Evolutionary conservation across 73 alveolate genomes (phyloP).

Genomic region (Paramecium sonneborni): DNA sequence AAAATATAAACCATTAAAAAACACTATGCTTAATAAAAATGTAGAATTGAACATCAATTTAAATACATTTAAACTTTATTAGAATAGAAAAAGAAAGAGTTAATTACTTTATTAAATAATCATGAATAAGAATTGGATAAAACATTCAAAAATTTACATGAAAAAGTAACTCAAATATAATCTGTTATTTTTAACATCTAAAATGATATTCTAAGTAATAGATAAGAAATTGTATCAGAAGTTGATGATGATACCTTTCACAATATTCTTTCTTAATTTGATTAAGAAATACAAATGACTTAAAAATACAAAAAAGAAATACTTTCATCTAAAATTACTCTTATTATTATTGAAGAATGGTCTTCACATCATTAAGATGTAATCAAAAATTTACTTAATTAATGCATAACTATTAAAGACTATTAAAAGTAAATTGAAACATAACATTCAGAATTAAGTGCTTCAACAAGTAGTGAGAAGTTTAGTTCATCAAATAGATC

Average conservation of each 20-base stretch:
- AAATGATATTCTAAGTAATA: slow-evolving; percentile 6
- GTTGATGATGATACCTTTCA: slow-evolving; percentile 48
- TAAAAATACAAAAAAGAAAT: slow-evolving; percentile 11
- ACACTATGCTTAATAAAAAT: slow-evolving; percentile 19
- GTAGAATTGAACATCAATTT: slow-evolving; percentile 43
- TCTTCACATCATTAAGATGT: slow-evolving; percentile 6
- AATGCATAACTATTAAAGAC: slow-evolving; percentile 15
- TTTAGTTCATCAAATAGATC: not conserved
- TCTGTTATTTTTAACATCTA: not conserved
- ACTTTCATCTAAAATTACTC: not conserved
- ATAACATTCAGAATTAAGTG: slow-evolving; percentile 12
- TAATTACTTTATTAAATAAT: not conserved
- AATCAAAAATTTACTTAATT: not conserved
- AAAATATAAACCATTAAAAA: not conserved
- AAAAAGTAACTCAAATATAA: not conserved
- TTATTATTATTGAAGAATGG: slow-evolving; percentile 25
- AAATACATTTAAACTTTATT: not conserved
- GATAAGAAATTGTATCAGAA: not conserved
- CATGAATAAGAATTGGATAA: slow-evolving; percentile 9
- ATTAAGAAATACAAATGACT: not conserved
- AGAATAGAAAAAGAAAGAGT: slow-evolving; percentile 31
- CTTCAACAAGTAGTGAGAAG: slow-evolving; percentile 19
- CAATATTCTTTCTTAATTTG: not conserved
- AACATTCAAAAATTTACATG: not conserved
- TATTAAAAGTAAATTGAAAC: not conserved